These are phyloP conservation scores for Xanthoconium purpureum DNA, from an alignment of 768 basidiomycete species.

Conservation along the genomic window DNA sequence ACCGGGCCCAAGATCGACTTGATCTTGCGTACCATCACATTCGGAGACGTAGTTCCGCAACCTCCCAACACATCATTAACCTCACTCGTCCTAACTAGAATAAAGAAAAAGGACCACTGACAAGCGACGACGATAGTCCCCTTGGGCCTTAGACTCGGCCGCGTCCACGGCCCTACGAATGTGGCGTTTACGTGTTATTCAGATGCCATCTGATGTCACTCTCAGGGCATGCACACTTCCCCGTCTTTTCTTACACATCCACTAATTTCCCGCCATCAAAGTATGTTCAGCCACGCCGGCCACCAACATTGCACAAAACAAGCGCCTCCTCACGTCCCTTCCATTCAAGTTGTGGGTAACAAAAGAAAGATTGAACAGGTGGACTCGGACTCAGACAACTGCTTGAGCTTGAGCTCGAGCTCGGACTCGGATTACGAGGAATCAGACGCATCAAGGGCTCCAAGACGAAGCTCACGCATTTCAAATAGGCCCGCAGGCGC, in stretches of 20 bases:
- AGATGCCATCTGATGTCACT: too few species aligned
- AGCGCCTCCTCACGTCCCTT: conserved; percentile 34
- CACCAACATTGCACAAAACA: conserved; percentile 44
- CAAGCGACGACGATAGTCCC: conserved; percentile 68
- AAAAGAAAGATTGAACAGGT: conserved; percentile 44
- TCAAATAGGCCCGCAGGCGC: conserved; percentile 56
- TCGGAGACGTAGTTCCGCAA: conserved; percentile 71
- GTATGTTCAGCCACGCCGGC: conserved; percentile 29
- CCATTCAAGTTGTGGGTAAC: conserved; percentile 20
- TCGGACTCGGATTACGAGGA: too few species aligned
- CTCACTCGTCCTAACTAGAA: too few species aligned
- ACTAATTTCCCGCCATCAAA: too few species aligned
- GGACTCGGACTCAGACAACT: conserved; percentile 24
- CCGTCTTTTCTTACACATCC: too few species aligned
- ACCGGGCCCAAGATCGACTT: conserved; percentile 54
- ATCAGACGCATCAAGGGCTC: conserved; percentile 15
- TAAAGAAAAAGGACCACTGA: conserved; percentile 36
- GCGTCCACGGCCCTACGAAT: too few species aligned
- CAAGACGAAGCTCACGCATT: conserved; percentile 60
- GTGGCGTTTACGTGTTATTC: too few species aligned
- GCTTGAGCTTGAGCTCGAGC: neutral
- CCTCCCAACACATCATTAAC: conserved; percentile 37
- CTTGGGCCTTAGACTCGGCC: conserved; percentile 57
- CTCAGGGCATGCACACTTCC: too few species aligned
- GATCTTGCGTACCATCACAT: conserved; percentile 63